These are phyloP conservation scores for Henningerozyma blattae DNA, from an alignment of 805 yeast genomes.

Conservation along the genomic window DNA sequence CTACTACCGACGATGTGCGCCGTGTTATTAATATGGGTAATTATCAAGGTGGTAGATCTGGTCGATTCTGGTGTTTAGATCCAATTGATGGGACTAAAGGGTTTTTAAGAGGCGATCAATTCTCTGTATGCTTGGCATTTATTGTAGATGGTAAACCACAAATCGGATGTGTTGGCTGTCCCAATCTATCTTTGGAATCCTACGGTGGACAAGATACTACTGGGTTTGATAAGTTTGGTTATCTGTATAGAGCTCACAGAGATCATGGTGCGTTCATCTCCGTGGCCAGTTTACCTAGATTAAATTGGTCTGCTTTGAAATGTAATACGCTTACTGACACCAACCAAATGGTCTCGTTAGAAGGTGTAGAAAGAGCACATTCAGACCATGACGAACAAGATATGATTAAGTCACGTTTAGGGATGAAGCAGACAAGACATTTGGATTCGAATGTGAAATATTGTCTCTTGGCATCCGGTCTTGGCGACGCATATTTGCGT, in stretches of 20 bases:
- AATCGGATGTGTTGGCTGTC: conserved; percentile 93
- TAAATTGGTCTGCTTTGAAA: conserved; percentile 47
- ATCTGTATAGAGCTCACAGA: conserved; percentile 22
- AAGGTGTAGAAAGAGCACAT: conserved; percentile 93
- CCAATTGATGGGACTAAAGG: conserved; percentile 99
- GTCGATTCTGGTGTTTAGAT: conserved; percentile 93
- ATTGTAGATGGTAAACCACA: conserved; percentile 77
- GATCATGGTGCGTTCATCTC: conserved; percentile 26
- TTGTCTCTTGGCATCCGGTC: conserved; percentile 81
- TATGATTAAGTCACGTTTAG: conserved; percentile 51
- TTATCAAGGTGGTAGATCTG: conserved; percentile 60
- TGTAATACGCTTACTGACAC: conserved; percentile 22
- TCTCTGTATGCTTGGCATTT: conserved; percentile 88
- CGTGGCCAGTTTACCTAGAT: conserved; percentile 15
- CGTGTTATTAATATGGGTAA: conserved; percentile 68
- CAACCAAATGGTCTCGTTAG: conserved; percentile 29
- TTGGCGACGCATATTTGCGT: conserved; percentile 85
- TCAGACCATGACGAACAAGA: conserved; percentile 84
- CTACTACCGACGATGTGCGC: conserved; percentile 37
- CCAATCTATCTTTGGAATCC: conserved; percentile 48
- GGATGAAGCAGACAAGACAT: conserved; percentile 57
- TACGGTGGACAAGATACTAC: conserved; percentile 28
- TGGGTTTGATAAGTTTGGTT: conserved; percentile 21
- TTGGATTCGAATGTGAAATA: conserved; percentile 95
- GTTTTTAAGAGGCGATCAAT: conserved; percentile 89